A percentile compares a stretch with the other conserved stretches of the same genome.
These are phyloP conservation scores for Prasinococcaceae sp. DNA, from an alignment of 139 green algal genomes.

Conservation along the genomic window DNA sequence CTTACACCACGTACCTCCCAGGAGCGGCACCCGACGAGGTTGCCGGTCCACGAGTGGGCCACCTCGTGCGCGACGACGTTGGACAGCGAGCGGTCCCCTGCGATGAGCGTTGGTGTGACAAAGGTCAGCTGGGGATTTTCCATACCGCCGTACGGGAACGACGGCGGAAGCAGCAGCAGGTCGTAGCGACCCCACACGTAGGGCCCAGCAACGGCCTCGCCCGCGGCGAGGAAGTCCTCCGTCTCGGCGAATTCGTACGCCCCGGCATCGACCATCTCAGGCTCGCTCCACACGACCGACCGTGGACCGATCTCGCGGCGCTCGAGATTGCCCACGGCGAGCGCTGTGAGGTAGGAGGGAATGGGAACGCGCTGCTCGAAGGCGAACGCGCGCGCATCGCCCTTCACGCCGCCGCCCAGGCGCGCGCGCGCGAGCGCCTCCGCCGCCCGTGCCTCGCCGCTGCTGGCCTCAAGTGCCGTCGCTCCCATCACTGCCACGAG, in stretches of 20 bases:
- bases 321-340: constrained; percentile 68
- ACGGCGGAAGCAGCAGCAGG: constrained; percentile 79
- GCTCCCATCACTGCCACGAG: constrained; percentile 8
- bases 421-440: not conserved
- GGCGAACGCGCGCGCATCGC: constrained; percentile 21
- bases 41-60: constrained; percentile 80
- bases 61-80: constrained; percentile 87
- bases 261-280: constrained; percentile 40
- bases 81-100: constrained; percentile 57
- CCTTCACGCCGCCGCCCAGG: too few relatives aligned
- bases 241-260: constrained; percentile 81
- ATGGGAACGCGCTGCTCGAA: constrained; percentile 45
- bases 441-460: too few relatives aligned
- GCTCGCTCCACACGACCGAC: constrained; percentile 41
- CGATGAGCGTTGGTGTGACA: constrained; percentile 81
- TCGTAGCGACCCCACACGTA: constrained; percentile 89
- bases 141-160: constrained; percentile 66
- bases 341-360: constrained; percentile 78
- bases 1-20: too few relatives aligned
- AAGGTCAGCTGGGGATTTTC: constrained; percentile 84
- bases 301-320: constrained; percentile 18
- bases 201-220: constrained; percentile 58
- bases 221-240: constrained; percentile 52
- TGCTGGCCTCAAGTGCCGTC: not conserved
- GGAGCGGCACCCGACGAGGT: constrained; percentile 72